Base-by-base conservation (phyloP, 495 filamentous ascomycete species). In the Trichocladium uniseriatum region DNA sequence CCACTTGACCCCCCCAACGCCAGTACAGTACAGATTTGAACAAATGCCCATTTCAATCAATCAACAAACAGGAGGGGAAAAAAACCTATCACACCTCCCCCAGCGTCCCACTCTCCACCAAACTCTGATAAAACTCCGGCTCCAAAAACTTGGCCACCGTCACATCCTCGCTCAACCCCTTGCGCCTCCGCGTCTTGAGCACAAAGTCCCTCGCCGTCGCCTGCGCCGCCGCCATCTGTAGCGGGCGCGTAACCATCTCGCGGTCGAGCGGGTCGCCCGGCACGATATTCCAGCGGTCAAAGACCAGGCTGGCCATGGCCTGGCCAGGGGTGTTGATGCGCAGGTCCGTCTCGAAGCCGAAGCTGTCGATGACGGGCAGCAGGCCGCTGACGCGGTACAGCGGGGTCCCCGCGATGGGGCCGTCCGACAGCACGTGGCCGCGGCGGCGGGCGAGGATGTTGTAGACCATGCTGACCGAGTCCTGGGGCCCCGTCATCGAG, bases 331-430 rank as follows among this genome's bases (percentile, higher is more conserved):
- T 97, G 62, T 95, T 89, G 57, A 97, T 97, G 34, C 92, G 73
- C 36, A 97, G 75, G 69, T 98, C 92, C 3, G 92, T 97, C 69
- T 98, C 92, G 65, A 98, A 96, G 6, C 92, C 92, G 61, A 98
- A 98, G 10, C 79, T 85, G 69, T 98, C 92, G 57, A 98, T 94
- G 29, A 98, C 92, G 1, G 92, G 92, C 41, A 98, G 84, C 20
- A 95, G 73, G 2, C 92, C 92, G 49, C 79, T 83, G 24, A 96
- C 89, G 11, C 82, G 79, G 69, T 97, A 97, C 11, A 98, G 76
- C n/a, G 88, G 91, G 1, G 94, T 98, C 7, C 92, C 92, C 5
- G 89, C 89, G 56, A 98, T 88, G 6, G 92, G 90, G 0, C 87
- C 89, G 64, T 98, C 92, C 18, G 83, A 81, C 22, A 98, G 76